Evolutionary conservation across 345 rosid species (phyloP), one percentile per base, ranked within the genome.

Genomic region (Eucalyptus pauciflora): DNA sequence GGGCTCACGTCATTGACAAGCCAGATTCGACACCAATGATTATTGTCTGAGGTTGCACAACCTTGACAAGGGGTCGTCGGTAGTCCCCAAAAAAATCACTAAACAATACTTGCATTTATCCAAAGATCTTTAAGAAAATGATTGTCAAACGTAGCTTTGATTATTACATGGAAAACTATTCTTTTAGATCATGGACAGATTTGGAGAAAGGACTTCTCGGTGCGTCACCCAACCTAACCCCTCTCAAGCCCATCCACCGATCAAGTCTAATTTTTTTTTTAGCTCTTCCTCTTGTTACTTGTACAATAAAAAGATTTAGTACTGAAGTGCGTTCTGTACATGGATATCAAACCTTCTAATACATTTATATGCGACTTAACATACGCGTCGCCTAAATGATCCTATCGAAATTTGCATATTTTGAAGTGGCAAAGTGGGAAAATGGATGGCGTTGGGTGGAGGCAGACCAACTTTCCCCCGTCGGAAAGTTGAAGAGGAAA

Each of bases 1-100:
- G 33, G 16, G 37, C 10, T 4, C 18, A 13, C 2, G 2, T 29
- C 9, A 0, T 5, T 3, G 0, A 14, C 3, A 7, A 13, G 1
- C 37, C 3, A 62, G 0, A 29, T 62, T 64, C 1, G 5, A 10
- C 7, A 29, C 69, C 1, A 60, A 4, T 25, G 0, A 29, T 25
- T 29, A 24, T 60, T 11, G n/a, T 11, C 0, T 25, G 7, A 58
- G 29, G 13, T 58, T 58, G 64, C n/a, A 17, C 64, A 58, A 58
- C 22, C 64, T 58, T 0, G 0, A 11, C 1, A 9, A 58, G 64
- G 64, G 64, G 14, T 58, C 0, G 7, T 58, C 3, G 1, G 1
- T 52, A 20, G 25, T 52, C 10, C 18, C 13, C 10, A 9, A 31
- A 69, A 69, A 37, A 71, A 71, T 71, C 1, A 0, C 43, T 3